phyloP scores from a whole-genome alignment of 2,329 filamentous ascomycete genomes.

The Sordariomycetes sp. region DNA sequence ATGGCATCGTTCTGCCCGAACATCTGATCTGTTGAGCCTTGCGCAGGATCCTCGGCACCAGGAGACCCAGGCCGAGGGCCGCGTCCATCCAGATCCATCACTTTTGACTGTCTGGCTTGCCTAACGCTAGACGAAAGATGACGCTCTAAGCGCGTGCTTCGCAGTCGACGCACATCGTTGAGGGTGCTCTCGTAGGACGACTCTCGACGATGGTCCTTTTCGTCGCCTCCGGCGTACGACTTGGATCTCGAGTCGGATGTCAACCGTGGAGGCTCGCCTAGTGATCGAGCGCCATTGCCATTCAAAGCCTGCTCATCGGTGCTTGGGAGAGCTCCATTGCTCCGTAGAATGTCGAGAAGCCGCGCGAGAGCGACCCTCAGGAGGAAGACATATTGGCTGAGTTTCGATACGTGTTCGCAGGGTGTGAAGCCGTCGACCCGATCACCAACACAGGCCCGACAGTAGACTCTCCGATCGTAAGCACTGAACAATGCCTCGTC shows the following conservation, averaged over 20 bases:
- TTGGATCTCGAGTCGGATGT: constrained; percentile 63
- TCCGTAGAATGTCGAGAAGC: constrained; percentile 77
- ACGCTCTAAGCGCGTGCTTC: constrained; percentile 90
- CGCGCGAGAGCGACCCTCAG: constrained; percentile 85
- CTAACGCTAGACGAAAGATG: constrained; percentile 88
- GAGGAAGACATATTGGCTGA: constrained; percentile 92
- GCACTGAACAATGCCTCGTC: constrained; percentile 64
- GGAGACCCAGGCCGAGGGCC: constrained; percentile 70
- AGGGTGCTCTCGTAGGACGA: constrained; percentile 92
- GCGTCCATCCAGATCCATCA: constrained; percentile 57
- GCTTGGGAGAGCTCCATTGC: constrained; percentile 70
- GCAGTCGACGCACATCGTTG: constrained; percentile 83
- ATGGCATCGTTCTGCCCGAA: constrained; percentile 87
- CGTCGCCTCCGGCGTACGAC: constrained; percentile 54
- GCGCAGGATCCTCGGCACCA: constrained; percentile 41
- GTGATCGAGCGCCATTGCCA: constrained; percentile 24
- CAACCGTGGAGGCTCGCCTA: constrained; percentile 46
- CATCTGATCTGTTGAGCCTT: constrained; percentile 64
- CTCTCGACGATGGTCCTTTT: constrained; percentile 49
- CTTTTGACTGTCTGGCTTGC: constrained; percentile 80
- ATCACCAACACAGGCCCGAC: constrained; percentile 54
- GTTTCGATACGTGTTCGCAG: constrained; percentile 70
- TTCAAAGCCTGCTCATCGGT: constrained; percentile 49
- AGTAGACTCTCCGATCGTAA: constrained; percentile 60
- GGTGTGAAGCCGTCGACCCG: constrained; percentile 39